Base-by-base conservation (phyloP, 2,329 filamentous ascomycete genomes). In the Neocucurbitaria cava region DNA sequence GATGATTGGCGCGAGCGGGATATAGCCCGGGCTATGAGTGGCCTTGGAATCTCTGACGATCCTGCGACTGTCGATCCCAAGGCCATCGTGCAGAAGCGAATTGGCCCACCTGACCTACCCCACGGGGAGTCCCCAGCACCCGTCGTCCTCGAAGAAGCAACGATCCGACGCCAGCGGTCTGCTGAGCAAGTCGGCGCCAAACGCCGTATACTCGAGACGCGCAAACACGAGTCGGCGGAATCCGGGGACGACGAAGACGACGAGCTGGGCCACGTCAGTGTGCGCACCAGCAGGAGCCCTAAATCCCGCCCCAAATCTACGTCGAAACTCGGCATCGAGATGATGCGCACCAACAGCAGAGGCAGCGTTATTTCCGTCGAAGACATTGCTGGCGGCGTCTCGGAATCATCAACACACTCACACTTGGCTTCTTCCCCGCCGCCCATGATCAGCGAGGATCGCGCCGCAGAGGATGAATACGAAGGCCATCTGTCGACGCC, bases 321-420 rank as follows among this genome's bases (percentile, higher is more conserved):
- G 49, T 96, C 92, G 0, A 97, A 96, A 75, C 84, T 98, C 1
- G 92, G 92, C 1, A 95, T 92, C 45, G 94, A 98, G 75, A 97
- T 98, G 94, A 94, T 97, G 91, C 87, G 94, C 43, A 96, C 94
- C 18, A 96, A 96, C 74, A 96, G 92, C 70, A 89, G 94, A 66
- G 94, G 96, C 44, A 96, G 93, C 69, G 85, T 82, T 36, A 77
- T 83, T 41, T 82, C 79, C 7, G 72, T 79, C 24, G 80, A 82
- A 40, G 80, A 82, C 42, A 59, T 78, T n/a, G n/a, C n/a, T 46
- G 61, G 71, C 17, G 62, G 71, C 17, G 64, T 63, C 6, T 60
- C 69, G 13, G 74, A 77, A 7, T 68, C 70, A n/a, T n/a, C n/a
- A n/a, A n/a, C 1, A 61, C 64, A 3, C 62, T 77, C 13, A 62